Evolutionary conservation across 192 early-diverging fungal species (phyloP).

Genomic region (Backusella mclennaniae): DNA sequence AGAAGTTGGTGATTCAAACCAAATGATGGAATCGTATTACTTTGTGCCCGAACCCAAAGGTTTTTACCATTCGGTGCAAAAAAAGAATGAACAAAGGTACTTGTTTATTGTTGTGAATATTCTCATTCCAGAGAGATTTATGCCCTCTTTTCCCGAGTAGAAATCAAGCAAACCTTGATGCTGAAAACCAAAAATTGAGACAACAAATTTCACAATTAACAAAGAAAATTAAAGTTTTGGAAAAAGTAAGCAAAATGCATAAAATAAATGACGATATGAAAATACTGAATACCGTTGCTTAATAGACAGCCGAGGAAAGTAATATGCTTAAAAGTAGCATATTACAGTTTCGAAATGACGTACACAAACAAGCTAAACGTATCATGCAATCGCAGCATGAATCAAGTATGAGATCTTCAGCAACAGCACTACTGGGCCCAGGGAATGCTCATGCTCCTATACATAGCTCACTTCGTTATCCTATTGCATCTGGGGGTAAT

Average conservation of each 20-base stretch:
- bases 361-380: slow-evolving; percentile 54
- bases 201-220: slow-evolving; percentile 54
- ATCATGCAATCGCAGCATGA: slow-evolving; percentile 48
- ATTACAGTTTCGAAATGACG: slow-evolving; percentile 68
- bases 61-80: not conserved
- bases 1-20: slow-evolving; percentile 2
- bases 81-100: not conserved
- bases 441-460: not conserved
- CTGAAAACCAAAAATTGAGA: slow-evolving; percentile 23
- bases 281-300: not conserved
- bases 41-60: slow-evolving; percentile 40
- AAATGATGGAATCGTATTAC: slow-evolving; percentile 57
- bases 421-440: not conserved
- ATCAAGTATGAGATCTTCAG: slow-evolving; percentile 29
- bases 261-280: not conserved
- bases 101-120: not conserved
- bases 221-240: slow-evolving; percentile 48
- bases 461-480: not conserved
- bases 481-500: not conserved
- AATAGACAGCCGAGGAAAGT: slow-evolving; percentile 61
- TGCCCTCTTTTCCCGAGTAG: not conserved
- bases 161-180: not conserved
- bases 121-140: not conserved
- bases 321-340: slow-evolving; percentile 63
- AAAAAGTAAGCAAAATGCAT: slow-evolving; percentile 43